Conservation (phyloP, 163 green algal genomes). For the Scenedesmus sp. region DNA sequence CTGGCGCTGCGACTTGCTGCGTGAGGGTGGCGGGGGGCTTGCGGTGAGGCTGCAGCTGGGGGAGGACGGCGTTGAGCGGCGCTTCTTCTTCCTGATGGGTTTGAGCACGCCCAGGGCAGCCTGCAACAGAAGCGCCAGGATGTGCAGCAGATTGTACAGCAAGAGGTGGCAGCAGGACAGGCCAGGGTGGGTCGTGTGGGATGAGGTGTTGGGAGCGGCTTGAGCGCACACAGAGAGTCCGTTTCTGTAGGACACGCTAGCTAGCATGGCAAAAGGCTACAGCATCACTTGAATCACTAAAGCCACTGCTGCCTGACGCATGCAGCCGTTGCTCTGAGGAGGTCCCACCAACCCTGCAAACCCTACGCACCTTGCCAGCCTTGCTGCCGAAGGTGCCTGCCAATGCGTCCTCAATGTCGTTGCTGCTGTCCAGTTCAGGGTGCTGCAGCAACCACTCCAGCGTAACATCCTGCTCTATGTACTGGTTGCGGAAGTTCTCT, state of each 20-base stretch:
- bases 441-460: conserved; percentile 75
- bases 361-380: conserved; percentile 22
- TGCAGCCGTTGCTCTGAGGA: too few relatives aligned
- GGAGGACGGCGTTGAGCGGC: background rate
- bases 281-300: too few relatives aligned
- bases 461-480: conserved; percentile 45
- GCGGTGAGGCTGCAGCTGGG: conserved; percentile 2
- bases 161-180: background rate
- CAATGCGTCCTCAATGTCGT: conserved; percentile 41
- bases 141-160: background rate
- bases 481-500: conserved; percentile 66
- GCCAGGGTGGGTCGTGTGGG: background rate
- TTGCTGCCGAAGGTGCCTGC: background rate
- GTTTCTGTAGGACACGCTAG: too few relatives aligned
- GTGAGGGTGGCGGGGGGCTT: background rate
- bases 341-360: background rate
- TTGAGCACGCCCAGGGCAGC: conserved; percentile 10
- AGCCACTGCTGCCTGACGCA: too few relatives aligned
- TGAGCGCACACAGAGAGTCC: background rate
- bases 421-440: conserved; percentile 51
- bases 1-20: background rate
- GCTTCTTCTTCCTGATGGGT: conserved; percentile 31
- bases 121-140: background rate
- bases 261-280: too few relatives aligned
- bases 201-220: background rate